Percentiles rank a stretch among this genome's conserved stretches.
phyloP scores from a whole-genome alignment of 345 rosid genomes.

The Eucalyptus brandiana region DNA sequence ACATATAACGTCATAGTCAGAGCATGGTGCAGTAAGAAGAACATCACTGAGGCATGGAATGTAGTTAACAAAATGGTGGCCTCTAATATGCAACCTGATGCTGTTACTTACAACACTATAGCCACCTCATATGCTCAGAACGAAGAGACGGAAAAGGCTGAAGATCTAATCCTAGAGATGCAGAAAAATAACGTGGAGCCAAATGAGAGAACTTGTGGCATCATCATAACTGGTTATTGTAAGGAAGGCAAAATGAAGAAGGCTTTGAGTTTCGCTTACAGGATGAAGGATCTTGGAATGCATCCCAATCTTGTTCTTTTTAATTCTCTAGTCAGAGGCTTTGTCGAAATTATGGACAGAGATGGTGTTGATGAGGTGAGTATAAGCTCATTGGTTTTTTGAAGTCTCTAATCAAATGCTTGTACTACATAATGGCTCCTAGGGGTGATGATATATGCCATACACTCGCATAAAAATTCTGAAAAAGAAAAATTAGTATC shows the following conservation, averaged over 20 bases:
- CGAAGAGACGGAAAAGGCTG: slow-evolving; percentile 46
- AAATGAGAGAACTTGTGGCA: slow-evolving; percentile 69
- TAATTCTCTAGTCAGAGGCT: slow-evolving; percentile 76
- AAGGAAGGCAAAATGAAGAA: slow-evolving; percentile 64
- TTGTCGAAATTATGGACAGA: slow-evolving; percentile 36
- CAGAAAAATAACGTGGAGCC: slow-evolving; percentile 39
- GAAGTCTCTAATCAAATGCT: neutral
- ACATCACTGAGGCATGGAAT: slow-evolving; percentile 65
- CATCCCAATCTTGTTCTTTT: slow-evolving; percentile 67
- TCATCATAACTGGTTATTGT: slow-evolving; percentile 62
- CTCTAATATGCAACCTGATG: slow-evolving; percentile 60
- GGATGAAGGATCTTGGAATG: slow-evolving; percentile 75
- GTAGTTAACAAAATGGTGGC: slow-evolving; percentile 55
- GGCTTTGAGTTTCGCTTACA: slow-evolving; percentile 49
- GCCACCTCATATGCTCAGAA: slow-evolving; percentile 56
- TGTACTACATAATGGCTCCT: neutral
- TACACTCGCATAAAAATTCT: neutral
- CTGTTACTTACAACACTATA: slow-evolving; percentile 65
- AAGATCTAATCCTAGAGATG: slow-evolving; percentile 66
- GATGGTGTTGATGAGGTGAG: slow-evolving; percentile 75
- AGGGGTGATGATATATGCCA: neutral
- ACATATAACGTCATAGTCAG: slow-evolving; percentile 61
- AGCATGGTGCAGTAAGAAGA: slow-evolving; percentile 64
- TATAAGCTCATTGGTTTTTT: neutral
- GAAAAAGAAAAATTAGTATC: neutral